Evolutionary conservation across 352 stramenopile genomes (phyloP).

Genomic region (Plasmopara muralis): DNA sequence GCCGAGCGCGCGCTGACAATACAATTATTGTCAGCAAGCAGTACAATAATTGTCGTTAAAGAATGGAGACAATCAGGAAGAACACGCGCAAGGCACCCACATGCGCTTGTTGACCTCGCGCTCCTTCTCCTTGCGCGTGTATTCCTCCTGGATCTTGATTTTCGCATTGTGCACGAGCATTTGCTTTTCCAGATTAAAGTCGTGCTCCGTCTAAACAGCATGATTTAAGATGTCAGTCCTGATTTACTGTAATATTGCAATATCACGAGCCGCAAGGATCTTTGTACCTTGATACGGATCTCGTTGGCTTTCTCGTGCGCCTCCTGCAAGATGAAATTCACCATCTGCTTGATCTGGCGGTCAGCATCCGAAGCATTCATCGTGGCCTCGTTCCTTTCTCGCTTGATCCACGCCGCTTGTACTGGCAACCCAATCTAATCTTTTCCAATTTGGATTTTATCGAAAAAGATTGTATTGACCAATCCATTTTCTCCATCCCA

Average conservation of each 20-base stretch:
- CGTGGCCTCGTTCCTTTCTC: slow-evolving; percentile 11
- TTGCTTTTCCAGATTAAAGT: slow-evolving; percentile 99
- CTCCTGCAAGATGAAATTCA: slow-evolving; percentile 99
- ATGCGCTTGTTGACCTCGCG: slow-evolving; percentile 92
- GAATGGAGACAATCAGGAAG: background rate
- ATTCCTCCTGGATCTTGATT: slow-evolving; percentile 97
- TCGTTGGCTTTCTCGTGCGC: slow-evolving; percentile 99
- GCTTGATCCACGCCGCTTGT: background rate
- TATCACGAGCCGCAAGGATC: background rate
- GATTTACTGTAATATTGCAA: background rate
- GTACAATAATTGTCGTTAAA: too few species aligned
- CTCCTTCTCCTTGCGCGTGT: slow-evolving; percentile 96
- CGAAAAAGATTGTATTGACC: too few species aligned
- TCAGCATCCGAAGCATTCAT: slow-evolving; percentile 84
- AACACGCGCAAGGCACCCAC: slow-evolving; percentile 38
- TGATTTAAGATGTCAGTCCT: background rate
- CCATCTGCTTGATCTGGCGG: slow-evolving; percentile 94
- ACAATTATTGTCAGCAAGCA: background rate
- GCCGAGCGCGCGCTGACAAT: slow-evolving; percentile 75
- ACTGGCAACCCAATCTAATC: background rate
- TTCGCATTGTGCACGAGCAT: slow-evolving; percentile 98
- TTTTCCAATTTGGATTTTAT: background rate
- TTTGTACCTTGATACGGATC: slow-evolving; percentile 92
- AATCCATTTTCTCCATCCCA: too few species aligned
- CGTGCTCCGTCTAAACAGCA: slow-evolving; percentile 91